These are phyloP conservation scores for Hypseocharis bilobata DNA, from an alignment of 441 rosid genomes.

Conservation along the genomic window DNA sequence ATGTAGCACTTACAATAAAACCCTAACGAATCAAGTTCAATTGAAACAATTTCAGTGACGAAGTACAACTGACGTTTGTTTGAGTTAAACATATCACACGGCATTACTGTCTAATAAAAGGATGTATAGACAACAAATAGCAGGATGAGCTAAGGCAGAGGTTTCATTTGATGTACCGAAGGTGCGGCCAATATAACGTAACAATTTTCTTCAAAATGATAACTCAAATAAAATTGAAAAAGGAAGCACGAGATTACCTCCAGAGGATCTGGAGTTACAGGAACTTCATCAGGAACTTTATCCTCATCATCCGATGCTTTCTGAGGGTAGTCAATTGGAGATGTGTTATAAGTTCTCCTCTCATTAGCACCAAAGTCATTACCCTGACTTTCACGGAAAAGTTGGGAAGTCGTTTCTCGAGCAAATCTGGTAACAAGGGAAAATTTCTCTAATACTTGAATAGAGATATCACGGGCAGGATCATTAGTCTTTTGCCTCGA, in stretches of 20 bases:
- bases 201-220: background rate
- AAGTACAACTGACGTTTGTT: too few species aligned
- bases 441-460: constrained; percentile 82
- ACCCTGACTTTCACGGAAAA: constrained; percentile 54
- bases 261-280: constrained; percentile 69
- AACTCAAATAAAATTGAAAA: background rate
- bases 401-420: constrained; percentile 80
- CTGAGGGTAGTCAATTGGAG: constrained; percentile 35
- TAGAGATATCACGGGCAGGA: constrained; percentile 82
- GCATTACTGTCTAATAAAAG: background rate
- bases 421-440: constrained; percentile 94
- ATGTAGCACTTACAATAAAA: too few species aligned
- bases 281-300: constrained; percentile 34
- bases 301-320: constrained; percentile 34
- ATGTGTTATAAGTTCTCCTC: constrained; percentile 39
- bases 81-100: background rate
- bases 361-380: constrained; percentile 56
- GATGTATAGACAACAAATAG: background rate
- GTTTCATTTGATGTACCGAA: background rate
- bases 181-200: too few species aligned
- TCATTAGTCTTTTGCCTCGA: constrained; percentile 56
- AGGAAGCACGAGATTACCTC: constrained; percentile 46
- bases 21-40: too few species aligned
- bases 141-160: background rate
- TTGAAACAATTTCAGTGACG: too few species aligned